Evolutionary conservation across 176 grass and related monocot species (phyloP).

Genomic region (Bromus sterilis): DNA sequence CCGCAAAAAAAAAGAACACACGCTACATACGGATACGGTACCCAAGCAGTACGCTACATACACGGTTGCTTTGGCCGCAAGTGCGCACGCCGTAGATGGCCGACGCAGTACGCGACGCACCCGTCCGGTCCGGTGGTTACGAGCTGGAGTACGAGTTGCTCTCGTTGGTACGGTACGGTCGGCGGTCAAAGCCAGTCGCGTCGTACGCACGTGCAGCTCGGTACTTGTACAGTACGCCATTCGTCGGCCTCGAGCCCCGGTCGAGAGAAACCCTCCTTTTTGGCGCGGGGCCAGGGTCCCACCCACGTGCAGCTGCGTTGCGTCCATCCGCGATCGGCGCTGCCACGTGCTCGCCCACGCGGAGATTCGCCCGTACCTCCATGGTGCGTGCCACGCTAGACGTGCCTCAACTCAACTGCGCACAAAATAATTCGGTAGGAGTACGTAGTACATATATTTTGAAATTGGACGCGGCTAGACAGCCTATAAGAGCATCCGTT

Average conservation of each 20-base stretch:
- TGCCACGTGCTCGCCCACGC: neutral
- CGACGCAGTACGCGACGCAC: neutral
- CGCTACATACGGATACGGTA: neutral
- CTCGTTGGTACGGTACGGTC: neutral
- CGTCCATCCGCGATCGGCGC: neutral
- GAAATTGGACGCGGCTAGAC: too few species aligned
- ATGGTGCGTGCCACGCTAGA: neutral
- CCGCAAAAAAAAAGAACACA: too few species aligned
- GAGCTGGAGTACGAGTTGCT: neutral
- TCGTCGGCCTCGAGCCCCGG: constrained; percentile 16
- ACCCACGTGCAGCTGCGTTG: neutral
- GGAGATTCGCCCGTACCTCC: neutral
- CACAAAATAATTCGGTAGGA: too few species aligned
- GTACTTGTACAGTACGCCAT: neutral
- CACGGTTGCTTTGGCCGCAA: neutral
- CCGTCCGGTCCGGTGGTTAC: neutral
- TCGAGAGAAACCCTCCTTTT: too few species aligned
- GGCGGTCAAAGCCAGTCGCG: constrained; percentile 2
- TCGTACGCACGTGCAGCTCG: neutral
- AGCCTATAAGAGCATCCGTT: too few species aligned
- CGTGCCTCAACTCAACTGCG: neutral
- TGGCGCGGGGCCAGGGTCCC: neutral
- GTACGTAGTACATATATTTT: too few species aligned
- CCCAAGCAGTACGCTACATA: too few species aligned
- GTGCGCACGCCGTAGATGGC: neutral